phyloP scores from a whole-genome alignment of 2,329 filamentous ascomycete species.

The Ilyonectria destructans region DNA sequence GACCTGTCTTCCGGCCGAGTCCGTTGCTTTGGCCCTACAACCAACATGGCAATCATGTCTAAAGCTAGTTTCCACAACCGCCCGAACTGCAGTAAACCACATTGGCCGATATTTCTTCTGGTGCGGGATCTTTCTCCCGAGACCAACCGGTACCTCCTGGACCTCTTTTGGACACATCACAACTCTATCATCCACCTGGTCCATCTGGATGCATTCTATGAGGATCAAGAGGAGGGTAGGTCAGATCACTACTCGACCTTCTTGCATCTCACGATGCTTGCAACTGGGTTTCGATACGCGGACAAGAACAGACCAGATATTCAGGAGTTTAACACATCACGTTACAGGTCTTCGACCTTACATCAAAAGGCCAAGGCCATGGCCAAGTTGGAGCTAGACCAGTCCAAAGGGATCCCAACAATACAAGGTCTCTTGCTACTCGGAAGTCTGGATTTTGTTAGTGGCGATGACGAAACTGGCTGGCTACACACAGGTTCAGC shows the following conservation, averaged over 20 bases:
- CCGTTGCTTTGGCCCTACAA: neutral
- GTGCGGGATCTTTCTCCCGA: neutral
- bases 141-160: neutral
- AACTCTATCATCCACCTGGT: neutral
- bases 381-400: conserved; percentile 2
- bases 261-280: neutral
- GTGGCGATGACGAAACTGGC: conserved; percentile 1
- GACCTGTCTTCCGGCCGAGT: neutral
- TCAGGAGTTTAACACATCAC: neutral
- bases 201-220: conserved; percentile 4
- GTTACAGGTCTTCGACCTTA: neutral
- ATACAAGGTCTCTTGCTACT: conserved; percentile 14
- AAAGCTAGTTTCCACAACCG: neutral
- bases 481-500: conserved; percentile 7
- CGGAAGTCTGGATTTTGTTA: conserved; percentile 4
- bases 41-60: neutral
- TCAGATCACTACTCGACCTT: neutral
- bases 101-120: neutral
- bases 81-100: neutral
- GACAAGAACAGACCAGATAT: neutral
- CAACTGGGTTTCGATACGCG: neutral
- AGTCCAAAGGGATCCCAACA: neutral
- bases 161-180: conserved; percentile 2
- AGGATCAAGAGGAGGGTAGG: neutral
- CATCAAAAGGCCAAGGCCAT: conserved; percentile 5